Evolutionary conservation across 139 green algal genomes (phyloP), one percentile per base, ranked within the genome.

Genomic region (Picochlorum sp.): DNA sequence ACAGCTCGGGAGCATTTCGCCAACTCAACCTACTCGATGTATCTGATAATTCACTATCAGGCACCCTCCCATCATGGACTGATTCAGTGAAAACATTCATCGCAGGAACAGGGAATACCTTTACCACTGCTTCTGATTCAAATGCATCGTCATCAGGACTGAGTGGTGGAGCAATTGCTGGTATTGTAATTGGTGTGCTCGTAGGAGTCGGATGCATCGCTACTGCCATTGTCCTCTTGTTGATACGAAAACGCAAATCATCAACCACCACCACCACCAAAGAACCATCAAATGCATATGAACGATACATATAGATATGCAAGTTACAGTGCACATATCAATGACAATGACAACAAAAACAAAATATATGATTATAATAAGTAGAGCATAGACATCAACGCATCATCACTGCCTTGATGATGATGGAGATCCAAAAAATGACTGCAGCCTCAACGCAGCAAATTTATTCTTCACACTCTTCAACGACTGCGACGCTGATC

Each of bases 401-500:
- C 5, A 7, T 54, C 6, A 54, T 54, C 6, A 20, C 46, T 54
- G 47, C n/a, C 47, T 24, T 20, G 47, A 54, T 54, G 47, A 54
- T 9, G 47, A 54, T 21, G 47, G 47, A 24, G 69, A 66, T 3
- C 47, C 62, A 49, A 76, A 72, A 41, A 76, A 58, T 14, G 49
- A 52, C 14, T 72, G 68, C 32, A 10, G 69, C 21, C 21, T 34
- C 61, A 23, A 71, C 28, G 16, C 63, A 38, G 47, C 47, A 54
- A 54, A 54, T 20, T 21, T 20, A 54, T 20, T 26, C n/a, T 54
- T 54, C 47, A 54, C n/a, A 44, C 24, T 58, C 54, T 72, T 76
- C n/a, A 76, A 15, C 1, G 70, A 71, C 44, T 71, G 38, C 6
- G 49, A 45, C 0, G 56, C 62, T 3, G 62, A 49, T 21, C 57